Evolutionary conservation across 1,284 basidiomycete genomes (phyloP).

Genomic region (Cystobasidiaceae sp.): DNA sequence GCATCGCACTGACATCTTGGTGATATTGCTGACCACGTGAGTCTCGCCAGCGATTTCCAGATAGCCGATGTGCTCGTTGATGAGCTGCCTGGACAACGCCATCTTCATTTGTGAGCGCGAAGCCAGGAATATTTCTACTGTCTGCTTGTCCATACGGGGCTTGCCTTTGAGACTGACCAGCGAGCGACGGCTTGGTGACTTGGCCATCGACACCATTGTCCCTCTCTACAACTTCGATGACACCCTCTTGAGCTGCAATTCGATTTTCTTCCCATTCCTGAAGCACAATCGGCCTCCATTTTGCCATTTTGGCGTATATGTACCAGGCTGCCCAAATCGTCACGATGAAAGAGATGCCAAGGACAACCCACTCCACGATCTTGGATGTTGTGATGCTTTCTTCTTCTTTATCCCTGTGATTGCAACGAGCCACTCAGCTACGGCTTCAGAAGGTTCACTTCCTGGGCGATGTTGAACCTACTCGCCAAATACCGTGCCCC

Average conservation of each 20-base stretch:
- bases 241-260: not conserved
- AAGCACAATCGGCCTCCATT: slow-evolving; percentile 67
- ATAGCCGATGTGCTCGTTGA: not conserved
- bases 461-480: no score
- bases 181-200: no score
- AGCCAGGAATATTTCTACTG: no score
- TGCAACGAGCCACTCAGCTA: no score
- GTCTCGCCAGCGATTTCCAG: not conserved
- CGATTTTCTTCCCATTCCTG: slow-evolving; percentile 52
- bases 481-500: slow-evolving; percentile 44
- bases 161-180: no score
- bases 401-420: no score
- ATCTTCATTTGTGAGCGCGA: no score
- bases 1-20: not conserved
- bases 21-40: not conserved
- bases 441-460: no score
- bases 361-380: slow-evolving; percentile 44
- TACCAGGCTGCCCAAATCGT: slow-evolving; percentile 78
- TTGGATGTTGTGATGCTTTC: slow-evolving; percentile 39
- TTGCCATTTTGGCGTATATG: slow-evolving; percentile 68
- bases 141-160: no score
- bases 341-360: slow-evolving; percentile 51
- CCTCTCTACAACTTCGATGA: no score
- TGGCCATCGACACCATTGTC: no score
- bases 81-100: not conserved